phyloP scores from a whole-genome alignment of 805 yeast genomes.

The Metschnikowia colocasiae region DNA sequence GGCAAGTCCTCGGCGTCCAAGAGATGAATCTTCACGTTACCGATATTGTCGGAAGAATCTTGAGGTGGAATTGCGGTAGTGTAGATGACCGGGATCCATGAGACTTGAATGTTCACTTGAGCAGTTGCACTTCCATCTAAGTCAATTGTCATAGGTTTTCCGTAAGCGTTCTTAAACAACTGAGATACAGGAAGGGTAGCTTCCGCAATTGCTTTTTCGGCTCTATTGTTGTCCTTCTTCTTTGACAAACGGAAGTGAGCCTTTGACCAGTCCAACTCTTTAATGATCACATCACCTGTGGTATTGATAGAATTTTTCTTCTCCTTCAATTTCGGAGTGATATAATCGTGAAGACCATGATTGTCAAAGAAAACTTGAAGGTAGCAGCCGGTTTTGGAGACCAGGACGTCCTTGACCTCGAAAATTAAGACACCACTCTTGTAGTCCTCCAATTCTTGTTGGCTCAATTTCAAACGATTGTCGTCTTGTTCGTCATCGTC shows the following conservation, averaged over 20 bases:
- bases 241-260: conserved; percentile 60
- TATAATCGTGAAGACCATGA: conserved; percentile 60
- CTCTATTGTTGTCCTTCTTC: conserved; percentile 50
- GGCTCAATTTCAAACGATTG: conserved; percentile 45
- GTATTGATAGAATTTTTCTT: conserved; percentile 30
- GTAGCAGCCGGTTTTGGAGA: conserved; percentile 54
- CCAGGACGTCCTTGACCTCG: conserved; percentile 57
- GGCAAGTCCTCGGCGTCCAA: conserved; percentile 64
- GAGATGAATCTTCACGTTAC: conserved; percentile 60
- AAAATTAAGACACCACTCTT: conserved; percentile 75
- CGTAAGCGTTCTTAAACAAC: conserved; percentile 61
- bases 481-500: conserved; percentile 29
- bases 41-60: conserved; percentile 74
- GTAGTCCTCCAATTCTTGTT: conserved; percentile 54
- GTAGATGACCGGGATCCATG: conserved; percentile 73
- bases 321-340: conserved; percentile 52
- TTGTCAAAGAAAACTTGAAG: conserved; percentile 78
- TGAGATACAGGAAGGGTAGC: conserved; percentile 62
- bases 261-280: conserved; percentile 73
- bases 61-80: conserved; percentile 59
- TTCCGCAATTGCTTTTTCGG: conserved; percentile 58
- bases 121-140: conserved; percentile 52
- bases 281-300: conserved; percentile 71
- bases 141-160: conserved; percentile 53
- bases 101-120: conserved; percentile 54